A percentile compares a stretch with the other conserved stretches of the same genome.
Evolutionary conservation across 805 yeast species (phyloP).

Genomic region (Candida adriatica): DNA sequence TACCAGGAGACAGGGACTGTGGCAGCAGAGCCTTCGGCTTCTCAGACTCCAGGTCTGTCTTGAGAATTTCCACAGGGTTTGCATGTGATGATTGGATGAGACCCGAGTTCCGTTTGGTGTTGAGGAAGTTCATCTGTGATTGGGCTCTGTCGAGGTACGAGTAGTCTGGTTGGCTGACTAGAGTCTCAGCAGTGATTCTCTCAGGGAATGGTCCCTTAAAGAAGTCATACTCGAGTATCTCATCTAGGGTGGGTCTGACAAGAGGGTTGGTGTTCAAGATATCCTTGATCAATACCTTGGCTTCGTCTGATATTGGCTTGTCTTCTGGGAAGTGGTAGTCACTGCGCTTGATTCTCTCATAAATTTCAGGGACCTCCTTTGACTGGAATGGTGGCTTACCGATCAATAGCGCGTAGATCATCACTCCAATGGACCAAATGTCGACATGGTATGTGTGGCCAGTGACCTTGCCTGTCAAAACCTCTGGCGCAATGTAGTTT

Average conservation of each 20-base stretch:
- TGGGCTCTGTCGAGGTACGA: slow-evolving; percentile 49
- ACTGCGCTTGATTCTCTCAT: slow-evolving; percentile 80
- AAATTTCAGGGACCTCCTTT: slow-evolving; percentile 85
- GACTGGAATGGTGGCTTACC: slow-evolving; percentile 99
- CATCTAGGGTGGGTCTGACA: slow-evolving; percentile 73
- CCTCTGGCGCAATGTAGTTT: slow-evolving; percentile 97
- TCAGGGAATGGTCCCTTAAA: slow-evolving; percentile 83
- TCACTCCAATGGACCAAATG: slow-evolving; percentile 96
- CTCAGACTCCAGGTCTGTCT: slow-evolving; percentile 63
- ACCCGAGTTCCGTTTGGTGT: slow-evolving; percentile 60
- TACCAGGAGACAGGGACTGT: slow-evolving; percentile 86
- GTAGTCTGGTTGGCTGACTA: slow-evolving; percentile 56
- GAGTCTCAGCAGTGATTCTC: slow-evolving; percentile 52
- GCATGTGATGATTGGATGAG: slow-evolving; percentile 39
- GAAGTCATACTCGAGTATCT: slow-evolving; percentile 79
- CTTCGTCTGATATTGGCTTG: slow-evolving; percentile 59
- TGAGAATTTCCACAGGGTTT: slow-evolving; percentile 64
- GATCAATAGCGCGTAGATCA: slow-evolving; percentile 84
- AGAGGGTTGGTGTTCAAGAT: slow-evolving; percentile 73
- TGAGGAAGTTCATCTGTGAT: slow-evolving; percentile 60
- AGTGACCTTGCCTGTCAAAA: slow-evolving; percentile 73
- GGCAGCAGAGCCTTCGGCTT: slow-evolving; percentile 70
- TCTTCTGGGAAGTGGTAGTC: slow-evolving; percentile 76
- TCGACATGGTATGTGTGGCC: slow-evolving; percentile 96
- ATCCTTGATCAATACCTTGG: slow-evolving; percentile 63